Percentiles rank a stretch among this genome's conserved stretches.
phyloP scores from a whole-genome alignment of 176 grass and related monocot genomes.

The barley (Hordeum vulgare) region MorexV3_pseudomolecules_assembly NC_058523.1:539997375-539997874 shows the following conservation, averaged over 20 bases:
- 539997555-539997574: background rate
- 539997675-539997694: conserved; percentile 96
- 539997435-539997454: background rate
- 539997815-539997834: conserved; percentile 37
- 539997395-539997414: background rate
- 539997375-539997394: background rate
- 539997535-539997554: conserved; percentile 90
- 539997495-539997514: conserved; percentile 93
- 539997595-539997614: background rate
- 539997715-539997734: conserved; percentile 67
- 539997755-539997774: conserved; percentile 69
- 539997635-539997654: conserved; percentile 91
- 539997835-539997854: conserved; percentile 19
- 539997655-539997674: conserved; percentile 88
- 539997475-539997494: conserved; percentile 95
- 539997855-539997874: conserved; percentile 36
- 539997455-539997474: conserved; percentile 45
- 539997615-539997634: conserved; percentile 40
- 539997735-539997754: conserved; percentile 48
- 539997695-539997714: conserved; percentile 86
- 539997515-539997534: conserved; percentile 97
- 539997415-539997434: background rate
- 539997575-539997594: background rate
- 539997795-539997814: conserved; percentile 47
- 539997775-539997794: conserved; percentile 88